Conservation (phyloP, 2,329 filamentous ascomycete genomes). For the Sporothrix humicola region DNA sequence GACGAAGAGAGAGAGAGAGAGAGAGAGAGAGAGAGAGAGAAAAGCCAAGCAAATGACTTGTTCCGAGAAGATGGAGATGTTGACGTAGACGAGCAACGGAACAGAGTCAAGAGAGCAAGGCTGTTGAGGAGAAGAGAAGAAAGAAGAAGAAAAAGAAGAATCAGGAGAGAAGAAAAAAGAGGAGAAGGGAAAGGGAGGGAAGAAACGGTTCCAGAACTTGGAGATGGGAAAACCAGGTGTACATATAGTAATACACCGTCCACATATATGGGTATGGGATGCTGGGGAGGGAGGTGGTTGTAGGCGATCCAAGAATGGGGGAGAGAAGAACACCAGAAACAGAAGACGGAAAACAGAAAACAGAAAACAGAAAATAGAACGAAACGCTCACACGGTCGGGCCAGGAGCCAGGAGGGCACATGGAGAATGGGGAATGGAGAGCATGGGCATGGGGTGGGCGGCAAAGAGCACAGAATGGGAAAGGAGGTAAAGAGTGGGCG, state of each 20-base stretch:
- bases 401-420: conserved; percentile 17
- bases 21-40: conserved; percentile 11
- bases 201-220: conserved; percentile 11
- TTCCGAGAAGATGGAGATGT: conserved; percentile 45
- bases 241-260: conserved; percentile 27
- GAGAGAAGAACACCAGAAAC: not conserved
- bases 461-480: conserved; percentile 24
- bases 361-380: not conserved
- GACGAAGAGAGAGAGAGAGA: conserved; percentile 27
- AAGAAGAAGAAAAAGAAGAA: not conserved
- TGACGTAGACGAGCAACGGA: conserved; percentile 41
- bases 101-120: conserved; percentile 43
- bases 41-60: conserved; percentile 55
- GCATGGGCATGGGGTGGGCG: conserved; percentile 31
- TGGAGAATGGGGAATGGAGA: conserved; percentile 3
- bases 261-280: not conserved
- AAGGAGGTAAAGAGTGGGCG: not conserved
- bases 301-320: conserved; percentile 5
- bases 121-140: conserved; percentile 44
- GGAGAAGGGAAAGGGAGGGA: not conserved
- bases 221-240: conserved; percentile 25
- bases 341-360: not conserved
- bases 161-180: not conserved
- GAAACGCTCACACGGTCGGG: not conserved
- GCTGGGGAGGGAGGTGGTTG: not conserved